Percentiles rank a stretch among this genome's conserved stretches.
phyloP scores from a whole-genome alignment of 176 grass and related monocot species.

The Ampelocalamus luodianensis region DNA sequence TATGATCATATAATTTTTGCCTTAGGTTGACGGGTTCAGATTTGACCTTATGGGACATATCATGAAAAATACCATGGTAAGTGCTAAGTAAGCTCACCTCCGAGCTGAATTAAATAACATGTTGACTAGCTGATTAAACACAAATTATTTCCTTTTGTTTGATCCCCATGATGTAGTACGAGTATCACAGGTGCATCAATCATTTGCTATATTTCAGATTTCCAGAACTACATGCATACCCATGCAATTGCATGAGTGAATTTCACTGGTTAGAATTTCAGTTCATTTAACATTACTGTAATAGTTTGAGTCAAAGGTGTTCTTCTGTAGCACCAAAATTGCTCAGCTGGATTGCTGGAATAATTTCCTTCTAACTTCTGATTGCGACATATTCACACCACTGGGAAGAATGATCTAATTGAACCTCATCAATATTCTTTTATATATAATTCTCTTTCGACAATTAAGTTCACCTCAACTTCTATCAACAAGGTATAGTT shows the following conservation, averaged over 20 bases:
- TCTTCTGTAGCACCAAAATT: neutral
- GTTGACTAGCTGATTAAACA: constrained; percentile 7
- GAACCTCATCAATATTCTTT: neutral
- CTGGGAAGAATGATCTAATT: neutral
- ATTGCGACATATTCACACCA: neutral
- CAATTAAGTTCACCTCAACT: neutral
- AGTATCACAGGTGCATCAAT: neutral
- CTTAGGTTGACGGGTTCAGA: constrained; percentile 91
- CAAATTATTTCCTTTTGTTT: neutral
- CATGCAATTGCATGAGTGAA: neutral
- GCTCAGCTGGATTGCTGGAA: neutral
- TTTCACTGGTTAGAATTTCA: neutral
- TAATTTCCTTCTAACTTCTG: neutral
- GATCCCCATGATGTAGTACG: neutral
- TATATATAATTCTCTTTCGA: neutral
- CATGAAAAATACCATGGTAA: constrained; percentile 91
- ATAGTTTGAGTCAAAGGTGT: neutral
- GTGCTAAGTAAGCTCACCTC: constrained; percentile 59
- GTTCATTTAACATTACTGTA: constrained; percentile 2
- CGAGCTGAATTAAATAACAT: constrained; percentile 17
- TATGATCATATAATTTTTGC: constrained; percentile 27
- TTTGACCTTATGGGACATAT: constrained; percentile 98
- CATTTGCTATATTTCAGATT: neutral
- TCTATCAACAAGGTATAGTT: neutral
- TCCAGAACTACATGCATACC: neutral